phyloP scores from a whole-genome alignment of 2,329 filamentous ascomycete species.

The Paracamarosporium sp. region DNA sequence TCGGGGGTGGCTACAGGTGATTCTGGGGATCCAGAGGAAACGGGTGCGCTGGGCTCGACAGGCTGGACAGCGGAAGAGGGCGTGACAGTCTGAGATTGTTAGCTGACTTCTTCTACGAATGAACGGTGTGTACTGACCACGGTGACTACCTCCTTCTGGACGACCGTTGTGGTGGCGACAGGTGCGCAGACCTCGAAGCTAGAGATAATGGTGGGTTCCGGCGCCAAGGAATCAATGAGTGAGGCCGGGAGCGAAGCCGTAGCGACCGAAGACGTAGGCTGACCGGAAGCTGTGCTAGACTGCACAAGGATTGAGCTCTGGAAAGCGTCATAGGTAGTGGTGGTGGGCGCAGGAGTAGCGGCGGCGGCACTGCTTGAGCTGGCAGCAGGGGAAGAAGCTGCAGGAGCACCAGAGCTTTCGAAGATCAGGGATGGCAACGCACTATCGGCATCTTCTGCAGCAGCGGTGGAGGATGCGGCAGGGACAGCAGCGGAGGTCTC shows the following conservation, averaged over 20 bases:
- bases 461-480: conserved; percentile 7
- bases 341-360: not conserved
- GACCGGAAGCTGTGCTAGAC: conserved; percentile 7
- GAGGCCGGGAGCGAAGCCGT: not conserved
- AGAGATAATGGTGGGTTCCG: conserved; percentile 1
- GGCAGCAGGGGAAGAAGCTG: conserved; percentile 22
- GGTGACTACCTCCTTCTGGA: conserved; percentile 2
- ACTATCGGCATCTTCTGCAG: not conserved
- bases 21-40: not conserved
- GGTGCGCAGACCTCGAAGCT: conserved; percentile 1
- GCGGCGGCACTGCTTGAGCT: not conserved
- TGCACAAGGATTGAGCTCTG: conserved; percentile 5
- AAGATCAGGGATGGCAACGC: conserved; percentile 25
- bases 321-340: not conserved
- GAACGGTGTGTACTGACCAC: not conserved
- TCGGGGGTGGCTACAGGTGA: not conserved
- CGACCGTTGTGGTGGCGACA: not conserved
- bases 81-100: not conserved
- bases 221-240: not conserved
- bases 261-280: not conserved
- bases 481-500: conserved; percentile 11
- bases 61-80: not conserved
- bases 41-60: not conserved
- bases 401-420: conserved; percentile 25
- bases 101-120: no score